These are phyloP conservation scores for Setomelanomma holmii DNA, from an alignment of 2,329 filamentous ascomycete genomes.

Conservation along the genomic window DNA sequence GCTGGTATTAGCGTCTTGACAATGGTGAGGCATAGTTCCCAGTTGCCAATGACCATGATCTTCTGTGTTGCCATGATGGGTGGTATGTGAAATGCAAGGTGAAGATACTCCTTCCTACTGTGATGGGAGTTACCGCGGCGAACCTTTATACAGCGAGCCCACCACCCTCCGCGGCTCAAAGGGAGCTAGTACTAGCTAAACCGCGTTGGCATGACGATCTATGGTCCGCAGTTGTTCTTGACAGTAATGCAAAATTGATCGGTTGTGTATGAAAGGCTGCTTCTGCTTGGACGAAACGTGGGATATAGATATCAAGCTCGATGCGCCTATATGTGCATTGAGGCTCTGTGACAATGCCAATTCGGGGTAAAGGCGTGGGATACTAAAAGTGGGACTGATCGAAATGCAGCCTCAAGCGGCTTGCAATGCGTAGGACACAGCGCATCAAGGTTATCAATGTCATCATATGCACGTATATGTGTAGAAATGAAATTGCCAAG, in stretches of 20 bases:
- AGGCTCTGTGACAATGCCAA: conserved; percentile 15
- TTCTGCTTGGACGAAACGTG: conserved; percentile 7
- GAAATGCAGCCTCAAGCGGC: conserved; percentile 5
- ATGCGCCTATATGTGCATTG: conserved; percentile 32
- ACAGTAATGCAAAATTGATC: background rate
- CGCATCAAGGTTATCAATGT: background rate
- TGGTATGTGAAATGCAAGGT: background rate
- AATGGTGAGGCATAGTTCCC: conserved; percentile 31
- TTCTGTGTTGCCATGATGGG: conserved; percentile 19
- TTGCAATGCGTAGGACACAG: background rate
- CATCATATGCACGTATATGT: background rate
- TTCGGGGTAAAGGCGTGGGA: conserved; percentile 8
- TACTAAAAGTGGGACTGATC: background rate
- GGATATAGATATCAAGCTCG: conserved; percentile 15
- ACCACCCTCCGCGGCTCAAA: conserved; percentile 26
- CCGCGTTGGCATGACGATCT: conserved; percentile 9
- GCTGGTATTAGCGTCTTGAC: conserved; percentile 26
- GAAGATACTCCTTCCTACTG: too few species aligned
- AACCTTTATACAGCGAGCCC: conserved; percentile 8
- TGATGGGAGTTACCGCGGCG: too few species aligned
- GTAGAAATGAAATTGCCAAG: too few species aligned
- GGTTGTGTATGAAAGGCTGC: conserved; percentile 1
- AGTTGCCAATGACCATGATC: conserved; percentile 38
- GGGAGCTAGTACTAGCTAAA: conserved; percentile 20
- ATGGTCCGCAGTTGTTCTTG: conserved; percentile 9